Conservation (phyloP, 768 basidiomycete genomes). For the Calocera cornea region DNA sequence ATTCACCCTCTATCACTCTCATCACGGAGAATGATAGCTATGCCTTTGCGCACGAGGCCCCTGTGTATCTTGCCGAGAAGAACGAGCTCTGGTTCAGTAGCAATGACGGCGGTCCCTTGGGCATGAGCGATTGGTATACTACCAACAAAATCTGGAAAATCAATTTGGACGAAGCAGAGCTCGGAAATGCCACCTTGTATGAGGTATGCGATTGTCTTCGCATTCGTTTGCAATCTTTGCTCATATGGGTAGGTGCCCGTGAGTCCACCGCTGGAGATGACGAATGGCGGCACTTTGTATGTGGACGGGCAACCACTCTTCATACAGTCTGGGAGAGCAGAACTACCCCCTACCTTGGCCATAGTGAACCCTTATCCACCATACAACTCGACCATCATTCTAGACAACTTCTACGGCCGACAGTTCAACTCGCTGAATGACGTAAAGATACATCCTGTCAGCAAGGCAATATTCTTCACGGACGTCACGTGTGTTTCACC, state of each 20-base stretch:
- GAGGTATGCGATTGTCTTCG: constrained; percentile 35
- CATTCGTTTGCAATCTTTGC: constrained; percentile 18
- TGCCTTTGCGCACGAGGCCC: constrained; percentile 70
- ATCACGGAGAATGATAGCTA: constrained; percentile 49
- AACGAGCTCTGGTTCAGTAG: constrained; percentile 62
- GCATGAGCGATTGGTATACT: constrained; percentile 47
- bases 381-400: constrained; percentile 49
- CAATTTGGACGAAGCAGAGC: constrained; percentile 41
- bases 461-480: constrained; percentile 60
- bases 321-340: constrained; percentile 50
- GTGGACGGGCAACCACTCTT: constrained; percentile 34
- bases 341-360: constrained; percentile 45
- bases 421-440: constrained; percentile 79
- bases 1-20: constrained; percentile 40
- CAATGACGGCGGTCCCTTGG: constrained; percentile 51
- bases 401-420: constrained; percentile 67
- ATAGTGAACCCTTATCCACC: constrained; percentile 52
- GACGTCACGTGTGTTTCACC: constrained; percentile 41
- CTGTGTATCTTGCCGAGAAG: constrained; percentile 50
- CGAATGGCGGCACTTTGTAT: constrained; percentile 39
- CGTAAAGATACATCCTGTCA: constrained; percentile 53
- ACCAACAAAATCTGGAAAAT: constrained; percentile 54
- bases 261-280: constrained; percentile 49
- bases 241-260: constrained; percentile 37
- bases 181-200: constrained; percentile 28